Evolutionary conservation across 495 filamentous ascomycete genomes (phyloP), one percentile per base, ranked within the genome.

Genomic region (Rostrohypoxylon terebratum): DNA sequence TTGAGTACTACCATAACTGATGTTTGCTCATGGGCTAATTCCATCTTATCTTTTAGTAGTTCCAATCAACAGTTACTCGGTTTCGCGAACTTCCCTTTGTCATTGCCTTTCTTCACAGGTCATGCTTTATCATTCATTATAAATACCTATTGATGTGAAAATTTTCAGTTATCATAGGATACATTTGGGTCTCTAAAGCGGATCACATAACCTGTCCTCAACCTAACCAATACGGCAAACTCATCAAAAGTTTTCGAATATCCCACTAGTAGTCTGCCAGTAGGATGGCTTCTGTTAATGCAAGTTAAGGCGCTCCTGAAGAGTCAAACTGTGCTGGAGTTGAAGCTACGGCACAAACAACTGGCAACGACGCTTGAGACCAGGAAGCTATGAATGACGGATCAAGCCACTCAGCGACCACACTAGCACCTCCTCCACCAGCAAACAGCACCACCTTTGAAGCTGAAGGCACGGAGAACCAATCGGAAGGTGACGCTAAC

Each of bases 251-350:
- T 14, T 33, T 11, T 31, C 25, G 11, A 33, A 54, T 14, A 14
- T 25, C 20, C 20, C 20, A 20, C 54, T 36, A 50, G 8, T 18
- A 13, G 13, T 23, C 33, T 55, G n/a, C 0, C n/a, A 53, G 6
- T n/a, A 55, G 14, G 8, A 64, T 64, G 61, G 2, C 38, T 45
- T n/a, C n/a, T 4, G 23, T 23, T 14, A 72, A 50, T 21, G 36
- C 0, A 48, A 60, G 1, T 76, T 48, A 60, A 16, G 59, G 74
- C 8, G 13, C 34, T 33, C 8, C 10, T 38, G 45, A 20, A 18
- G 21, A 42, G 20, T 10, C 47, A n/a, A n/a, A n/a, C n/a, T n/a
- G n/a, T n/a, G n/a, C 31, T 13, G 31, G 18, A 51, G 34, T 1
- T 13, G 45, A 20, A 10, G 25, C n/a, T 20, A 23, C 31, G n/a